Evolutionary conservation across 352 stramenopile species (phyloP), one percentile per base, ranked within the genome.

Genomic region (Globisporangium polare): DNA sequence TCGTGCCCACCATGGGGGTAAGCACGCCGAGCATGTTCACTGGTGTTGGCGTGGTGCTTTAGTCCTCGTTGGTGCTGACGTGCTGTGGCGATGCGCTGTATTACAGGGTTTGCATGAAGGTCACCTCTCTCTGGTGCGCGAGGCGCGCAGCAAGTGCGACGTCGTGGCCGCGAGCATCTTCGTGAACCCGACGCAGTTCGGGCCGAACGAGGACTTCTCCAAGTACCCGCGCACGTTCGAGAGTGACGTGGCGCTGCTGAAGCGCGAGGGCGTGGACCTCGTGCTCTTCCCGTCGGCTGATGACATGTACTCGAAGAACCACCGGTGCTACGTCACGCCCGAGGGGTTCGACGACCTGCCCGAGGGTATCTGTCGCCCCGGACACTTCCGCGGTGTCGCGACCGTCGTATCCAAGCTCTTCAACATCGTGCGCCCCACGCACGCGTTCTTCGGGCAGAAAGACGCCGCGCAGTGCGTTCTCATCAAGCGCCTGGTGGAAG

Each of bases 341-440:
- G 78, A 95, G 58, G 96, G 94, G 42, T 98, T 99, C 71, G 94
- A 99, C 66, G 74, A 97, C 41, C 86, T 98, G 33, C 81, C 83
- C 0, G 97, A 99, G 78, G 96, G 95, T 1, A 59, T 76, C 27
- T 88, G 85, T 51, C 92, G 98, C 33, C 97, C 97, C 5, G 97
- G 96, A 17, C 97, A 99, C 78, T 99, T 99, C 78, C 85, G 92
- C 37, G 98, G 98, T 62, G 97, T 99, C n/a, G 94, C 96, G 27
- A 99, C 97, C 0, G 88, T 99, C 59, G 97, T 99, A 3, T 96
- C 94, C 49, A 99, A 99, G 80, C 81, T 99, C 18, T 98, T 99
- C 72, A 99, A 99, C 79, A 96, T 99, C 64, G 95, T 99, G 47
- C 78, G 91, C 62, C 97, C 97, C 12, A 97, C 89, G 17, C 88